Base-by-base conservation (phyloP, 345 rosid genomes). In the Schrenkiella parvula region DNA sequence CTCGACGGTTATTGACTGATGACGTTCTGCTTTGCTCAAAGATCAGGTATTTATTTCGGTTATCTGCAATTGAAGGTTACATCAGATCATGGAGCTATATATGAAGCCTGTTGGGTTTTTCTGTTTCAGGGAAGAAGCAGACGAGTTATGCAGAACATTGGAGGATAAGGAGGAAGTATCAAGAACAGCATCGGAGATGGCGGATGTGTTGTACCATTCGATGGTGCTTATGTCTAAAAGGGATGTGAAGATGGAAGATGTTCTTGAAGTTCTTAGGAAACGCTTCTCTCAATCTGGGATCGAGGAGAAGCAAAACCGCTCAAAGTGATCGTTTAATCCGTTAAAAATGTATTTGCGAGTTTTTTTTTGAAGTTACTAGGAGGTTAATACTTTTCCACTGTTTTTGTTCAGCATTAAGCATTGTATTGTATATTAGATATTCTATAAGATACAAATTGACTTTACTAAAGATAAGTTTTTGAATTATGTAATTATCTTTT, bases 111-210 rank as follows among this genome's bases (percentile, higher is more conserved):
- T 7, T 35, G 25, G 48, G 15, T 32, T 11, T 23, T 6, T 26
- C 21, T 23, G 10, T 38, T 6, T 50, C 79, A 91, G 93, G 83
- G 97, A 91, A 83, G 96, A 93, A 79, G 92, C 89, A 0, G 89
- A 89, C 65, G 98, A 91, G 73, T 63, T 91, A 59, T 95, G 98
- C 68, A 74, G 79, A 70, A 87, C 98, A 5, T 46, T 88, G 23
- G 96, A 91, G 76, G 96, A 87, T 5, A 83, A 86, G 0, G 95
- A 95, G 77, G 87, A 88, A 31, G 68, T 65, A 12, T 43, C 77
- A 18, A 86, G 84, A 6, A 77, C 88, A 9, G 87, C 88, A 6
- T 86, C 93, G 2, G 95, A 95, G 76, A 95, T 89, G 96, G 96
- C 86, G 2, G 93, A 95, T 76, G 79, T 87, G 21, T 66, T 89